These are phyloP conservation scores for Nemania sp. DNA, from an alignment of 2,329 filamentous ascomycete species.

Conservation along the genomic window DNA sequence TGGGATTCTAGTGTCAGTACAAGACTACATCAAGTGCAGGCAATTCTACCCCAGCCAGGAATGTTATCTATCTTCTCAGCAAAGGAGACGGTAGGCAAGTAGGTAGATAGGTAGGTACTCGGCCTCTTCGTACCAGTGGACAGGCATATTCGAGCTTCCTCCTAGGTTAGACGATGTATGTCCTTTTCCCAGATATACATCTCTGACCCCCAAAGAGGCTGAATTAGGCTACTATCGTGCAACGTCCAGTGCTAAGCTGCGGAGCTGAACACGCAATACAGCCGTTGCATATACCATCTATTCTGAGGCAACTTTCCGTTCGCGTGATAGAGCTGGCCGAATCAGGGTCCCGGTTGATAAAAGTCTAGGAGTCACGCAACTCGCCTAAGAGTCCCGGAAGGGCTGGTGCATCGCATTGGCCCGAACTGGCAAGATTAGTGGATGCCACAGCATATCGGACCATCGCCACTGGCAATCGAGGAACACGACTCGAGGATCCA, in stretches of 20 bases:
- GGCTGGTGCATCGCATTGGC: conserved; percentile 9
- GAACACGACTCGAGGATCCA: conserved; percentile 4
- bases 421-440: conserved; percentile 17
- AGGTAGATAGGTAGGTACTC: conserved; percentile 1
- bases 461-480: neutral
- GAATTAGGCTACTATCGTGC: conserved; percentile 14
- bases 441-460: conserved; percentile 2
- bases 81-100: neutral
- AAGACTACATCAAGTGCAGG: neutral
- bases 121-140: neutral
- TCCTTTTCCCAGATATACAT: conserved; percentile 3
- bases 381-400: conserved; percentile 11
- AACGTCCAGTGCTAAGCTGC: neutral
- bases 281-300: conserved; percentile 18
- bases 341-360: conserved; percentile 8
- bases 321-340: conserved; percentile 20
- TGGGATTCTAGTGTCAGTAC: neutral
- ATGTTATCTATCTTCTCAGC: neutral
- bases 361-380: conserved; percentile 21
- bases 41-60: neutral
- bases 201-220: conserved; percentile 25
- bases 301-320: conserved; percentile 15
- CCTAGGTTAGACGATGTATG: neutral
- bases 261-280: conserved; percentile 21
- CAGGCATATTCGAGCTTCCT: neutral